phyloP scores from a whole-genome alignment of 1,139 yeast species.

The Suhomyces bokatorum region DNA sequence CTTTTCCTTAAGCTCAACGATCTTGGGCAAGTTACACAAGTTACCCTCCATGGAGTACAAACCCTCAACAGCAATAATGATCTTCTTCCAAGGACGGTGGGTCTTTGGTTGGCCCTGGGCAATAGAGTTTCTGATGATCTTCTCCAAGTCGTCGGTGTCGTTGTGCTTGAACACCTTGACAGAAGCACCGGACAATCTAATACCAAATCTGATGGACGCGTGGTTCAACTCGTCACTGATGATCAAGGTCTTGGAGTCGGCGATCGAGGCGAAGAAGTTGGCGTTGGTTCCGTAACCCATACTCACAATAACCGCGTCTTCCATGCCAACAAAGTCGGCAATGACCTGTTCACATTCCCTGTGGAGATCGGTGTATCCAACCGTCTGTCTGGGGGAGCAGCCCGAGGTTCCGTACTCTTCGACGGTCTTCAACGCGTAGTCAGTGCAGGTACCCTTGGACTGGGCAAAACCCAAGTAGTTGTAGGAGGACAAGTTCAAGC shows the following conservation, averaged over 20 bases:
- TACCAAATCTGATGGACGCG: constrained; percentile 93
- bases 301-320: constrained; percentile 79
- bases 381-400: constrained; percentile 72
- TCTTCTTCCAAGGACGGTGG: constrained; percentile 97
- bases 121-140: constrained; percentile 78
- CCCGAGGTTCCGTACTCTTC: constrained; percentile 72
- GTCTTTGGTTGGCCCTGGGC: constrained; percentile 96
- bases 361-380: constrained; percentile 81
- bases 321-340: constrained; percentile 89
- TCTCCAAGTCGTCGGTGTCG: constrained; percentile 81
- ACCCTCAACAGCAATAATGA: constrained; percentile 92
- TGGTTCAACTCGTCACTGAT: constrained; percentile 94
- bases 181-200: constrained; percentile 88
- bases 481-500: constrained; percentile 86
- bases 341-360: constrained; percentile 69
- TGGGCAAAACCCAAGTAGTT: constrained; percentile 97
- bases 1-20: constrained; percentile 74
- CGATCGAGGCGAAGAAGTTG: constrained; percentile 78
- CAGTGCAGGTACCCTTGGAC: constrained; percentile 89
- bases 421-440: constrained; percentile 63
- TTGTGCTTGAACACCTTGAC: constrained; percentile 93
- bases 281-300: constrained; percentile 98
- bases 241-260: constrained; percentile 84
- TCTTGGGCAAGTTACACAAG: constrained; percentile 77
- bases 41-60: constrained; percentile 98